phyloP scores from a whole-genome alignment of 2,329 filamentous ascomycete species.

The Emergomyces orientalis region DNA sequence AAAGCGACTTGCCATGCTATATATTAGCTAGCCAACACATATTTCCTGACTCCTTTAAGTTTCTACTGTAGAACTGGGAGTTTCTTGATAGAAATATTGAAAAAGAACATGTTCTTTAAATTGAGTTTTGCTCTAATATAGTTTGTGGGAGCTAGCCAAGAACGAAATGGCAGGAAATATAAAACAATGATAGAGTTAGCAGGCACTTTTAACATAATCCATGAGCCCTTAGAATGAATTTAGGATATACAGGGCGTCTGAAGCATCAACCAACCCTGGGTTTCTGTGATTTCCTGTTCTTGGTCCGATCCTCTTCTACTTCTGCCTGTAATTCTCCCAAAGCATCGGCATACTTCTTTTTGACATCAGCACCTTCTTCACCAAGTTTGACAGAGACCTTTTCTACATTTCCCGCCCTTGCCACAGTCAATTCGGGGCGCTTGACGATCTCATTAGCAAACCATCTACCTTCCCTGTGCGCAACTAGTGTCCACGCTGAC shows the following conservation, averaged over 20 bases:
- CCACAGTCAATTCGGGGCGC: slow-evolving; percentile 26
- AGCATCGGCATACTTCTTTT: slow-evolving; percentile 27
- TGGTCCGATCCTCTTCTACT: slow-evolving; percentile 17
- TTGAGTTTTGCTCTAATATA: no score
- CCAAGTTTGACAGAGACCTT: slow-evolving; percentile 26
- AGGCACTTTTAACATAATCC: neutral
- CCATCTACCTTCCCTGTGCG: slow-evolving; percentile 75
- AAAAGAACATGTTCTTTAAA: no score
- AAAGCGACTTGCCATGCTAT: no score
- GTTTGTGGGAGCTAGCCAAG: no score
- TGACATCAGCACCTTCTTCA: slow-evolving; percentile 20
- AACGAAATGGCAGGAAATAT: neutral
- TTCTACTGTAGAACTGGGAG: no score
- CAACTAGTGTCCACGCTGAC: slow-evolving; percentile 77
- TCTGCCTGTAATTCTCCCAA: slow-evolving; percentile 31
- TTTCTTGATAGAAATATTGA: no score
- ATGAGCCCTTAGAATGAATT: neutral
- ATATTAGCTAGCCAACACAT: no score
- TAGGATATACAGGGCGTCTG: neutral
- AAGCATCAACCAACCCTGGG: neutral
- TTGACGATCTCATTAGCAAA: slow-evolving; percentile 78
- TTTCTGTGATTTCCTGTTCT: neutral
- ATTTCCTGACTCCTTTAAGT: no score
- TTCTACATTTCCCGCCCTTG: slow-evolving; percentile 22
- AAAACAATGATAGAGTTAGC: neutral